Percentiles rank a stretch among this genome's conserved stretches.
phyloP scores from a whole-genome alignment of 148 eudicot genomes.

The Chenopodium album region DNA sequence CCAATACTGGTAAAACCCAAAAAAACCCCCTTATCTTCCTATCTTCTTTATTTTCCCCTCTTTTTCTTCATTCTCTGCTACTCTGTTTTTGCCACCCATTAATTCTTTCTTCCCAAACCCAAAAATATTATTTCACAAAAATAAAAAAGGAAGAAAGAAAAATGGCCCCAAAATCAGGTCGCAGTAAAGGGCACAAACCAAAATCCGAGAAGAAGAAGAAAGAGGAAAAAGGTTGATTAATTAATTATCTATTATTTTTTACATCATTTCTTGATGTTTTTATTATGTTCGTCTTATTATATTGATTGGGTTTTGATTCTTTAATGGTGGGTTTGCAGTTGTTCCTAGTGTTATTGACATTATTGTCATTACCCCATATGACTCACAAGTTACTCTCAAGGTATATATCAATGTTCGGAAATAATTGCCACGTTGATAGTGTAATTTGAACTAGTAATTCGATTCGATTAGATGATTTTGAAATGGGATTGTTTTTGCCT shows the following conservation, averaged over 20 bases:
- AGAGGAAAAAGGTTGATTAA: slow-evolving; percentile 70
- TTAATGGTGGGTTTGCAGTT: slow-evolving; percentile 43
- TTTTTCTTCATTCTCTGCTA: background rate
- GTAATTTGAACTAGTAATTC: too few relatives aligned
- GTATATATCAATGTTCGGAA: slow-evolving; percentile 29
- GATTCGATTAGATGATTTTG: too few relatives aligned
- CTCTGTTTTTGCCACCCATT: background rate
- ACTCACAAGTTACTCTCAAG: slow-evolving; percentile 79
- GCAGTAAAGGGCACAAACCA: slow-evolving; percentile 60
- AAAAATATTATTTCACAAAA: background rate
- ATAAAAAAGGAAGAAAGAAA: background rate
- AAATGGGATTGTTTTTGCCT: too few relatives aligned
- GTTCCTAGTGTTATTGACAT: slow-evolving; percentile 86
- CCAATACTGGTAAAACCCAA: slow-evolving; percentile 37
- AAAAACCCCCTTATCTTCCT: slow-evolving; percentile 34
- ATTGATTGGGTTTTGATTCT: background rate
- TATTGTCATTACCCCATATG: slow-evolving; percentile 77
- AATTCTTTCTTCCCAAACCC: background rate
- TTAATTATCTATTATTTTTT: background rate
- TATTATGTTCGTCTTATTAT: background rate
- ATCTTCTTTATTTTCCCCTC: slow-evolving; percentile 4
- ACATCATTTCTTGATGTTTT: background rate
- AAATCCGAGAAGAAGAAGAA: slow-evolving; percentile 85
- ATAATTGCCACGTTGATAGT: too few relatives aligned
- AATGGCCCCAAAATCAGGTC: slow-evolving; percentile 96